phyloP scores from a whole-genome alignment of 225 moss, liverwort and hornwort species.

The Ulota crispa region DNA sequence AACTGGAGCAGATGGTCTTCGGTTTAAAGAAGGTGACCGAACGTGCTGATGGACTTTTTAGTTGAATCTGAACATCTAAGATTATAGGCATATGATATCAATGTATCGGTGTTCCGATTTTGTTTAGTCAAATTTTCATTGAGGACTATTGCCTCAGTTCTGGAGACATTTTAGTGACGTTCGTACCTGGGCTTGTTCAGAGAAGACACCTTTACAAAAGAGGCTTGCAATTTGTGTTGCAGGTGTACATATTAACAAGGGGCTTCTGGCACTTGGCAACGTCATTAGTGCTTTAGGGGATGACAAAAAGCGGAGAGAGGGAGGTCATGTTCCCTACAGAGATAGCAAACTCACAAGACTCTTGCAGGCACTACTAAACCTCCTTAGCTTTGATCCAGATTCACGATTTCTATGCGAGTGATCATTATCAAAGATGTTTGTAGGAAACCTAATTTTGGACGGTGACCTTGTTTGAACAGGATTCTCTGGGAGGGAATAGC shows the following conservation, averaged over 20 bases:
- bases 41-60: neutral
- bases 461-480: constrained; percentile 49
- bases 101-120: neutral
- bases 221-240: neutral
- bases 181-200: neutral
- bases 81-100: neutral
- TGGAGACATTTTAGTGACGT: neutral
- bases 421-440: rapidly evolving
- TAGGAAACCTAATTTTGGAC: neutral
- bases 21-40: constrained; percentile 74
- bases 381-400: neutral
- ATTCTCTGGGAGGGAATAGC: constrained; percentile 96
- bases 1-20: constrained; percentile 61
- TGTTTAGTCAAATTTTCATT: neutral
- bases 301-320: constrained; percentile 88
- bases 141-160: neutral
- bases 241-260: constrained; percentile 98
- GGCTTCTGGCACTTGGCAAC: constrained; percentile 90
- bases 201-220: neutral
- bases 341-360: constrained; percentile 97
- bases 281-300: constrained; percentile 96
- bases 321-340: constrained; percentile 95
- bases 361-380: constrained; percentile 52
- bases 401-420: neutral
- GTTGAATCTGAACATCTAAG: neutral